phyloP scores from a whole-genome alignment of 108 stramenopile species.

The Discostella stelligeroides region DNA sequence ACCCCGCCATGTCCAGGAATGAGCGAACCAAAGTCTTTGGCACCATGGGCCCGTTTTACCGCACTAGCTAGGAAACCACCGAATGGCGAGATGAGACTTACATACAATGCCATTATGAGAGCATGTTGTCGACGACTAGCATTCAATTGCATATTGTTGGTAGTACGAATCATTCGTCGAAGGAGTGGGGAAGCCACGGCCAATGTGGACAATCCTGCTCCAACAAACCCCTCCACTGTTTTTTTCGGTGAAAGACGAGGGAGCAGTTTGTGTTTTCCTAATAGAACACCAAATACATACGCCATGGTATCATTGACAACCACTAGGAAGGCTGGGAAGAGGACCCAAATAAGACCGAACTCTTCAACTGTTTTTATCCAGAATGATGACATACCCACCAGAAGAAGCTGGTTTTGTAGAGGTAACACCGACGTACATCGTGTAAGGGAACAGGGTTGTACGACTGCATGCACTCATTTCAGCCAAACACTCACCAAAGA shows the following conservation, averaged over 20 bases:
- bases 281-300: constrained; percentile 82
- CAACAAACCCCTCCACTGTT: constrained; percentile 97
- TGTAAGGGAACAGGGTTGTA: constrained; percentile 5
- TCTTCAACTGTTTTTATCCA: constrained; percentile 73
- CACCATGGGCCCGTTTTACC: constrained; percentile 95
- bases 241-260: constrained; percentile 91
- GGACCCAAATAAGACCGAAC: constrained; percentile 86
- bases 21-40: constrained; percentile 96
- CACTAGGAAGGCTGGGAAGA: constrained; percentile 82
- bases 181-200: constrained; percentile 38
- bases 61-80: constrained; percentile 97
- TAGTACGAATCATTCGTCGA: constrained; percentile 9
- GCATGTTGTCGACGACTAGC: constrained; percentile 44
- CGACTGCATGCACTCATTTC: not conserved
- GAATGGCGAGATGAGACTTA: constrained; percentile 95
- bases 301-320: constrained; percentile 89
- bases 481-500: constrained; percentile 48
- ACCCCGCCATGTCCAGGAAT: constrained; percentile 99
- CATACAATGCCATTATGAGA: constrained; percentile 86
- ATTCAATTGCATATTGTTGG: constrained; percentile 13
- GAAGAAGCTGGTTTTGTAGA: constrained; percentile 33
- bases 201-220: constrained; percentile 86
- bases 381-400: constrained; percentile 70
- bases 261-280: constrained; percentile 79
- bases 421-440: not conserved